Conservation (phyloP, 2,329 filamentous ascomycete genomes). For the Penicillium sp. region DNA sequence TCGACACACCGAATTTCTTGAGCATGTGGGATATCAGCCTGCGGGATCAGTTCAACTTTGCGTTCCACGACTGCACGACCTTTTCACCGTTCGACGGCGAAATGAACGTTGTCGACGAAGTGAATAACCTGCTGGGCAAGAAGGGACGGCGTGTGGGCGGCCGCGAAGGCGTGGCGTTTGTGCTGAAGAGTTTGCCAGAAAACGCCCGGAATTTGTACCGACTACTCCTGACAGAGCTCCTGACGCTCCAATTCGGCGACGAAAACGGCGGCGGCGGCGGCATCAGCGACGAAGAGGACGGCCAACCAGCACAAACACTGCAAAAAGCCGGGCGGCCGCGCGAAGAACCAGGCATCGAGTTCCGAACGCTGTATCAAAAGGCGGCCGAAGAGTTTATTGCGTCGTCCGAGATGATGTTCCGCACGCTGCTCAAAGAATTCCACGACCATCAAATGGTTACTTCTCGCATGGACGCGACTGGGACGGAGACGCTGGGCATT, state of each 20-base stretch:
- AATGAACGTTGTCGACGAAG: constrained; percentile 81
- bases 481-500: constrained; percentile 78
- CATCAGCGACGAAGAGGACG: constrained; percentile 50
- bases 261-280: constrained; percentile 48
- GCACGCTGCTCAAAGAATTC: constrained; percentile 92
- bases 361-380: constrained; percentile 87
- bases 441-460: constrained; percentile 98
- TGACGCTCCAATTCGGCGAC: constrained; percentile 54
- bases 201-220: constrained; percentile 86
- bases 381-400: constrained; percentile 96
- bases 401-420: constrained; percentile 91
- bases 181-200: constrained; percentile 83
- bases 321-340: constrained; percentile 1
- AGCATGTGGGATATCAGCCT: constrained; percentile 85
- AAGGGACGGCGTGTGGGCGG: constrained; percentile 77
- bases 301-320: constrained; percentile 8
- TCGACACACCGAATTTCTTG: constrained; percentile 82
- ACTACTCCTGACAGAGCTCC: constrained; percentile 77
- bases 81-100: constrained; percentile 72
- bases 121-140: constrained; percentile 80
- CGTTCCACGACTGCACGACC: constrained; percentile 93
- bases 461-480: constrained; percentile 77
- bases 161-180: constrained; percentile 86
- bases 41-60: constrained; percentile 77
- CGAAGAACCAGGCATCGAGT: constrained; percentile 69